phyloP scores from a whole-genome alignment of 75 land plant species.

The Selaginella tamariscina region DNA sequence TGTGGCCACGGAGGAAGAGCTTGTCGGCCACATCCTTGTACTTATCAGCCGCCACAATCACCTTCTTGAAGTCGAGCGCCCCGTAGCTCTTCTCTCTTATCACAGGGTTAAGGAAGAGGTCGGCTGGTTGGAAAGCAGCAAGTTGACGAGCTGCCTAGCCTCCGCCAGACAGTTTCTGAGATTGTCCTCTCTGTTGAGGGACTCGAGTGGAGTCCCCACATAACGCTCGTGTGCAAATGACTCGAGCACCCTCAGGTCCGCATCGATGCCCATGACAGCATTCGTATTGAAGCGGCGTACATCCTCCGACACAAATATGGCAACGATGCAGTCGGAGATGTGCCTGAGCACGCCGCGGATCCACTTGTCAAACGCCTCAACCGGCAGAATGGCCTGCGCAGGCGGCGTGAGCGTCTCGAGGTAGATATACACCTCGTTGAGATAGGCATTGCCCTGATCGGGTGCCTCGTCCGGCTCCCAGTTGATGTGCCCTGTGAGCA shows the following conservation, averaged over 20 bases:
- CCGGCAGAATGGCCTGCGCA: constrained; percentile 80
- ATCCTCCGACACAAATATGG: constrained; percentile 66
- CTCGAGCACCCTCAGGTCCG: constrained; percentile 64
- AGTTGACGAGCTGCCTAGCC: constrained; percentile 67
- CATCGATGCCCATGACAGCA: constrained; percentile 63
- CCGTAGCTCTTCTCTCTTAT: constrained; percentile 63
- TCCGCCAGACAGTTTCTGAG: constrained; percentile 52
- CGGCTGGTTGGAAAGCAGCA: constrained; percentile 69
- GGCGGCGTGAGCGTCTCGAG: constrained; percentile 62
- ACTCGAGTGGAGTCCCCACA: constrained; percentile 25
- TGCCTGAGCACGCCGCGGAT: constrained; percentile 75
- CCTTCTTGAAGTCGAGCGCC: constrained; percentile 58
- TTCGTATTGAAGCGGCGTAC: constrained; percentile 64
- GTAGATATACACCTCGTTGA: constrained; percentile 58
- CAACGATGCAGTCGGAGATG: constrained; percentile 56
- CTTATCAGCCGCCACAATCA: constrained; percentile 68
- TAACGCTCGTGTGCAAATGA: constrained; percentile 70
- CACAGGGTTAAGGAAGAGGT: constrained; percentile 77
- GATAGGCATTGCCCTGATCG: constrained; percentile 52
- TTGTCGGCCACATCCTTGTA: constrained; percentile 79
- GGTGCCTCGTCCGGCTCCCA: constrained; percentile 80
- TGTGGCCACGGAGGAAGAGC: constrained; percentile 46
- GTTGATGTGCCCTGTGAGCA: constrained; percentile 46
- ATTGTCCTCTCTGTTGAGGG: constrained; percentile 32
- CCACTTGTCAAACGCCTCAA: constrained; percentile 66